Percentiles rank a stretch among this genome's conserved stretches.
Conservation (phyloP, 306 rosid species). For the apple (Malus domestica) region ASM211411v1 NC_041795.1:31073501-31074000, state of each 20-base stretch:
- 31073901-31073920: too few species aligned
- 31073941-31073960: too few species aligned
- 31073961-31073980: too few species aligned
- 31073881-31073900: too few species aligned
- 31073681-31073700: constrained; percentile 44
- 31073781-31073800: constrained; percentile 80
- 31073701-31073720: constrained; percentile 57
- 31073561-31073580: constrained; percentile 77
- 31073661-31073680: constrained; percentile 72
- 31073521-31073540: constrained; percentile 59
- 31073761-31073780: constrained; percentile 82
- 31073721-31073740: constrained; percentile 25
- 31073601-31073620: constrained; percentile 69
- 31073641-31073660: constrained; percentile 94
- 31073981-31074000: too few species aligned
- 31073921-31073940: too few species aligned
- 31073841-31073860: background rate
- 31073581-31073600: constrained; percentile 77
- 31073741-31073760: background rate
- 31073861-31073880: too few species aligned
- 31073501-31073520: constrained; percentile 68
- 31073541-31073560: constrained; percentile 65
- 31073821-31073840: background rate
- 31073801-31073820: constrained; percentile 8
- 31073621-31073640: constrained; percentile 73